Base-by-base conservation (phyloP, 805 yeast genomes). In the Danielia oregonensis region DNA sequence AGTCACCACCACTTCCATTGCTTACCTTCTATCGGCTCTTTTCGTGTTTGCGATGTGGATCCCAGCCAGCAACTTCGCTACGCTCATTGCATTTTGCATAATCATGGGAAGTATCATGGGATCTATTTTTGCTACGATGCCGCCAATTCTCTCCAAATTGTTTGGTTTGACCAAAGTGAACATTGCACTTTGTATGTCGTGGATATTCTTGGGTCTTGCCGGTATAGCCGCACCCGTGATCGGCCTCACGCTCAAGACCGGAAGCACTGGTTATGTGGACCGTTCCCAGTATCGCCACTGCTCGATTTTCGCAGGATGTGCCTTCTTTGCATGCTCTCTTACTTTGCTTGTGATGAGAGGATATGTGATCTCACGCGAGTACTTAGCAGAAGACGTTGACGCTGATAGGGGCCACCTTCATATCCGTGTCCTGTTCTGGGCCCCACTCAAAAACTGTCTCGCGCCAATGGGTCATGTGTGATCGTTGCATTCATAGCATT, bases 21-120 rank as follows among this genome's bases (percentile, higher is more conserved):
- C 53, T 3, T 62, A 63, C 40, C 24, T 41, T 10, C 17, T 62
- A 3, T 43, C 54, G 6, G 59, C 57, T 3, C 48, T 63, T 5
- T 52, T 62, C 12, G 49, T 52, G 24, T 53, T 63, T 26, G 68
- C 63, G 1, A 60, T 64, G 59, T 63, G 69, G 57, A 47, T 54
- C 31, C 57, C 57, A 2, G 72, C 78, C 11, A 59, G 74, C 37
- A 78, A 75, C 46, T 69, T 57, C 39, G 80, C 81, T 1, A 74
- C 82, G 1, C 74, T 78, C 1, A 47, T 78, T 5, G 68, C 59
- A 0, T 74, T 78, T 49, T 75, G 76, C 1, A 21, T 79, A 11
- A 40, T 79, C 4, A 65, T 60, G 44, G 87, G 87, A 24, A 59
- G 67, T 0, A 33, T 73, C 21, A 79, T 79, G 81, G 86, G 86